Percentiles rank a stretch among this genome's conserved stretches.
Conservation (phyloP, 306 rosid species). For the Cyclanthera cordifolia region DNA sequence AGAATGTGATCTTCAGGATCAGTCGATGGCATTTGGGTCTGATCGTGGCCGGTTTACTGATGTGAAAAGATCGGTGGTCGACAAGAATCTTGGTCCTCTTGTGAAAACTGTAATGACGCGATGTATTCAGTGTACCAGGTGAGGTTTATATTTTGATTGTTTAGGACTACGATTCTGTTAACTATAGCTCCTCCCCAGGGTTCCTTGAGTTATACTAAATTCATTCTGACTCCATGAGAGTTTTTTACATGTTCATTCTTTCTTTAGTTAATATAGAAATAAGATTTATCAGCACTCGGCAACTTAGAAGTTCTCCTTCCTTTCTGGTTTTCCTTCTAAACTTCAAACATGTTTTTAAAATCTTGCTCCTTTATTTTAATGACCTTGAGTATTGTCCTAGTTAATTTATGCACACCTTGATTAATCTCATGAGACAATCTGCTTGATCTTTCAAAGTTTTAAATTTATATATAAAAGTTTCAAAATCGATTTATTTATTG, state of each 20-base stretch:
- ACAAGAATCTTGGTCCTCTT: conserved; percentile 94
- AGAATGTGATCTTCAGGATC: conserved; percentile 98
- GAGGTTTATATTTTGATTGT: conserved; percentile 5
- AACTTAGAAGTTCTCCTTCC: not conserved
- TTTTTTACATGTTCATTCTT: not conserved
- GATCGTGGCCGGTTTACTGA: conserved; percentile 98
- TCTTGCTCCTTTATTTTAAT: not conserved
- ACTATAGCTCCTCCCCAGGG: not conserved
- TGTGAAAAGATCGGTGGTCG: conserved; percentile 91
- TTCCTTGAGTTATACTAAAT: not conserved
- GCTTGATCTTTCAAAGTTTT: not conserved
- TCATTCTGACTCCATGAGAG: not conserved
- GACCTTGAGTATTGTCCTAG: not conserved
- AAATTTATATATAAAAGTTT: no score
- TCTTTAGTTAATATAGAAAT: not conserved
- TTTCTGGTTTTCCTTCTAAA: not conserved
- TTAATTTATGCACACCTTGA: not conserved
- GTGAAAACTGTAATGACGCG: conserved; percentile 99
- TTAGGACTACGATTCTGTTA: not conserved
- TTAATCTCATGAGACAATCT: not conserved
- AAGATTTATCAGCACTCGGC: not conserved
- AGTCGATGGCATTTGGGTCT: conserved; percentile 98
- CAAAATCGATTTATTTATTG: no score
- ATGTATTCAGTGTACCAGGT: conserved; percentile 98
- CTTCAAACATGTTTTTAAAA: not conserved